phyloP scores from a whole-genome alignment of 257 asterid species.

The Lavandula angustifolia region DNA sequence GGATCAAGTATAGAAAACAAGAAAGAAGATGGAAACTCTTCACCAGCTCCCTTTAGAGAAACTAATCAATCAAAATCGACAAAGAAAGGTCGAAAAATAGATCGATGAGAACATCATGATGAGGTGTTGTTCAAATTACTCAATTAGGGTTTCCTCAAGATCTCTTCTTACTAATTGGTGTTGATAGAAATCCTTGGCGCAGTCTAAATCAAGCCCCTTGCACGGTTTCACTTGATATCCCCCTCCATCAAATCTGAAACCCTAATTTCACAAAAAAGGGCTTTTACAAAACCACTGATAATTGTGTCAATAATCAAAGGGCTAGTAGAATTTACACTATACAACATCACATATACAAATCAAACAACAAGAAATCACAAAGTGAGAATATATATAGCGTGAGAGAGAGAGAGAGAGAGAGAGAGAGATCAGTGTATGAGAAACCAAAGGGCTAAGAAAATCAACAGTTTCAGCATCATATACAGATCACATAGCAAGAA shows the following conservation, averaged over 20 bases:
- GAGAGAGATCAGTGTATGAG: neutral
- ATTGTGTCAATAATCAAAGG: neutral
- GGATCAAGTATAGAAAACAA: neutral
- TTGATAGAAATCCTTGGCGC: too few relatives aligned
- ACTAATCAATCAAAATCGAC: conserved; percentile 10
- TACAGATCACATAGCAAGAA: conserved; percentile 1
- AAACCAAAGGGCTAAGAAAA: neutral
- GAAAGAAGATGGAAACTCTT: neutral
- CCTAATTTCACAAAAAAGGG: conserved; percentile 24
- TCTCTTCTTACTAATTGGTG: too few relatives aligned
- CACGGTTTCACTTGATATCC: neutral
- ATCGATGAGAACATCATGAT: too few relatives aligned
- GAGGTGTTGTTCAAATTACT: too few relatives aligned
- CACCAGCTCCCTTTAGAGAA: conserved; percentile 9
- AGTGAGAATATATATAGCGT: neutral
- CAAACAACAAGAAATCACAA: conserved; percentile 12
- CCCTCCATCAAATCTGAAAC: conserved; percentile 28
- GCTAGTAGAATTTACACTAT: neutral
- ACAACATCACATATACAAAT: conserved; percentile 5
- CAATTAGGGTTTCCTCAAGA: too few relatives aligned
- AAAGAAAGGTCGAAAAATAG: neutral
- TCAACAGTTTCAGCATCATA: conserved; percentile 6
- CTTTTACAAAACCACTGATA: neutral
- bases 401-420: conserved; percentile 10
- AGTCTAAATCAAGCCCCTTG: too few relatives aligned